phyloP scores from a whole-genome alignment of 2,329 filamentous ascomycete genomes.

The Paecilomyces sp. region DNA sequence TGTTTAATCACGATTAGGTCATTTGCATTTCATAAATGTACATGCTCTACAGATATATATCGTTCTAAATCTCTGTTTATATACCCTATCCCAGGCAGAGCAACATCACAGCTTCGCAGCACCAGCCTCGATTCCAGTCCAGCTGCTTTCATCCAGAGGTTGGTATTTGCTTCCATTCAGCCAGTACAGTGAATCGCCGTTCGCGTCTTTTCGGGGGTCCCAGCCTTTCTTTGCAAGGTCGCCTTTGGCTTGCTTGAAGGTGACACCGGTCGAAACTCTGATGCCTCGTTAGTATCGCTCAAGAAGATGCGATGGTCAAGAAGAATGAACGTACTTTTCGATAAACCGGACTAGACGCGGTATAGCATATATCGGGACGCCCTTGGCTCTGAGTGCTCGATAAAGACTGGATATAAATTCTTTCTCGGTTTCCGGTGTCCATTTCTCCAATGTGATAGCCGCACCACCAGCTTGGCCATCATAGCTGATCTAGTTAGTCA shows the following conservation, averaged over 20 bases:
- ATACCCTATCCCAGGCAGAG: not conserved
- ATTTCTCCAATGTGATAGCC: constrained; percentile 35
- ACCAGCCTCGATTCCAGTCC: constrained; percentile 36
- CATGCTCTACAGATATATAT: not conserved
- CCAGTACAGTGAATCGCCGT: constrained; percentile 37
- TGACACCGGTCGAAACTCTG: constrained; percentile 40
- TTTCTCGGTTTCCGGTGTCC: constrained; percentile 18
- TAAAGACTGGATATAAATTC: constrained; percentile 34
- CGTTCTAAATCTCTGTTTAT: not conserved
- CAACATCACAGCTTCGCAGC: constrained; percentile 33
- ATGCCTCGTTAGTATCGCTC: not conserved
- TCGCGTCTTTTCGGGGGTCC: constrained; percentile 24
- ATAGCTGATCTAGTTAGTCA: constrained; percentile 23
- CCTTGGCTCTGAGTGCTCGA: constrained; percentile 32
- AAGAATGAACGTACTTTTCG: constrained; percentile 30
- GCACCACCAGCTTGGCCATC: constrained; percentile 44
- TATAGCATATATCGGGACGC: constrained; percentile 40
- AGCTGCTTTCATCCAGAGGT: constrained; percentile 29
- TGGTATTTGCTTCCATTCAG: constrained; percentile 34
- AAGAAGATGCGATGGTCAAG: not conserved
- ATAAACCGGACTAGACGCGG: constrained; percentile 42
- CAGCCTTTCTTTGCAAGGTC: constrained; percentile 37
- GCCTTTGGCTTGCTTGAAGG: constrained; percentile 44
- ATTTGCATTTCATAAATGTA: not conserved
- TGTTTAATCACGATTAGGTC: not conserved